These are phyloP conservation scores for Tuber umbilicatum DNA, from an alignment of 495 filamentous ascomycete species.

Conservation along the genomic window DNA sequence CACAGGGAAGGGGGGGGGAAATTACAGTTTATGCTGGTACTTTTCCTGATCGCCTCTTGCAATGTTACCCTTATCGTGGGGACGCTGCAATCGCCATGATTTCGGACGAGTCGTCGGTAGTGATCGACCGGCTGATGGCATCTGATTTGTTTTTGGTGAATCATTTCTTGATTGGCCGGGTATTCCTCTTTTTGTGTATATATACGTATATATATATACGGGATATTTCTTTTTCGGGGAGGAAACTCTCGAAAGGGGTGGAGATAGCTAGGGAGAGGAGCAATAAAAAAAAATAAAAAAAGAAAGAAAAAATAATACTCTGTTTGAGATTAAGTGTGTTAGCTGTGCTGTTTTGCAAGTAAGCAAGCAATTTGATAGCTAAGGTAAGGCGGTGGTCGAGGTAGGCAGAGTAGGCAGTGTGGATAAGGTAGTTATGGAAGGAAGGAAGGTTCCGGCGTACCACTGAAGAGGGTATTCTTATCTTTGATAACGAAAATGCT, in stretches of 20 bases:
- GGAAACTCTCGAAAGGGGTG: background rate
- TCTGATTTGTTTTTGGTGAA: background rate
- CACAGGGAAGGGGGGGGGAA: background rate
- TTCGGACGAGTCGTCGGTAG: slow-evolving; percentile 5
- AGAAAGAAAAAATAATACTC: background rate
- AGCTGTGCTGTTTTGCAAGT: slow-evolving; percentile 5
- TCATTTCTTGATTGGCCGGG: slow-evolving; percentile 6
- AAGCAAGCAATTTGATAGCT: background rate
- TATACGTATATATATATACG: background rate
- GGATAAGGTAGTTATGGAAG: slow-evolving; percentile 1
- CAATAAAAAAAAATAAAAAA: background rate
- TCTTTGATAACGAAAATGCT: slow-evolving; percentile 2
- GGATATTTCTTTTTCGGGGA: background rate
- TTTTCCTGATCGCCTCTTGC: slow-evolving; percentile 14
- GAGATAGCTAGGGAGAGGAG: background rate
- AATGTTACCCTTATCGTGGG: slow-evolving; percentile 15
- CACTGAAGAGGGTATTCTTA: slow-evolving; percentile 6
- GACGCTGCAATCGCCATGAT: slow-evolving; percentile 8
- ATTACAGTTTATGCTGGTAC: slow-evolving; percentile 10
- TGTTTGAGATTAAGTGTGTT: slow-evolving; percentile 1
- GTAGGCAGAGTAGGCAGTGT: background rate
- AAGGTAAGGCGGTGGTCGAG: background rate
- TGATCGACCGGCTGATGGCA: slow-evolving; percentile 5
- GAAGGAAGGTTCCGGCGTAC: slow-evolving; percentile 5
- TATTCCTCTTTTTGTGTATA: background rate